Conservation (phyloP, 2,329 filamentous ascomycete genomes). For the Aspergillaceae sp. region DNA sequence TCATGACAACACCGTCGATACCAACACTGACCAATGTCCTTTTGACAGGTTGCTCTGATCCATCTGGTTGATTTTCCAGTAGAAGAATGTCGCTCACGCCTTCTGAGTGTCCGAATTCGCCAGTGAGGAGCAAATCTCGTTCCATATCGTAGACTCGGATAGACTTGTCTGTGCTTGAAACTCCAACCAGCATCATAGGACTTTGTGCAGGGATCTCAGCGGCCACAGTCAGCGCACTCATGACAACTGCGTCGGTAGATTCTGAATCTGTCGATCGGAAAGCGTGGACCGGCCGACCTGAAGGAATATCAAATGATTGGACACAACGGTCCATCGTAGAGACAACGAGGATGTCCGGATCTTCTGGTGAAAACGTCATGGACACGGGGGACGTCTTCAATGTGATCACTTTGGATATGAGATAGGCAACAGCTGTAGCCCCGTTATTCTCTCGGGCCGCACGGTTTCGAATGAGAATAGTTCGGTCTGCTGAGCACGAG, state of each 20-base stretch:
- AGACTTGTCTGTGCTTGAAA: slow-evolving; percentile 93
- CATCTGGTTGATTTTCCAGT: slow-evolving; percentile 40
- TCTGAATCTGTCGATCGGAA: slow-evolving; percentile 82
- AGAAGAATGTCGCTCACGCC: slow-evolving; percentile 79
- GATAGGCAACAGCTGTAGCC: slow-evolving; percentile 59
- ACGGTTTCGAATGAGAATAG: slow-evolving; percentile 71
- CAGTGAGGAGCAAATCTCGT: slow-evolving; percentile 66
- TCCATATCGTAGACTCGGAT: slow-evolving; percentile 79
- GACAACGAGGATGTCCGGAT: slow-evolving; percentile 46
- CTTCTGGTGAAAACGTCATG: slow-evolving; percentile 62
- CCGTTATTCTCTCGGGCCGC: slow-evolving; percentile 54
- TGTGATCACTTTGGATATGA: slow-evolving; percentile 67
- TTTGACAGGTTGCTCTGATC: slow-evolving; percentile 37
- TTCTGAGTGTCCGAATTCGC: slow-evolving; percentile 93
- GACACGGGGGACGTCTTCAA: slow-evolving; percentile 81
- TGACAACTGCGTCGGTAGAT: slow-evolving; percentile 68
- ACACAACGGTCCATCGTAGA: slow-evolving; percentile 57
- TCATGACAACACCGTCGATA: slow-evolving; percentile 74
- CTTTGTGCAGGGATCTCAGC: slow-evolving; percentile 47
- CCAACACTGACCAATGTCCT: slow-evolving; percentile 60
- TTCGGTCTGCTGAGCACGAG: slow-evolving; percentile 82
- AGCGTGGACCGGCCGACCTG: slow-evolving; percentile 58
- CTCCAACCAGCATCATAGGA: slow-evolving; percentile 66
- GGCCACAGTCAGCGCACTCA: slow-evolving; percentile 64
- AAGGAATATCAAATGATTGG: slow-evolving; percentile 53